Evolutionary conservation across 2,329 filamentous ascomycete species (phyloP).

Genomic region (Clonostachys rhizophaga): DNA sequence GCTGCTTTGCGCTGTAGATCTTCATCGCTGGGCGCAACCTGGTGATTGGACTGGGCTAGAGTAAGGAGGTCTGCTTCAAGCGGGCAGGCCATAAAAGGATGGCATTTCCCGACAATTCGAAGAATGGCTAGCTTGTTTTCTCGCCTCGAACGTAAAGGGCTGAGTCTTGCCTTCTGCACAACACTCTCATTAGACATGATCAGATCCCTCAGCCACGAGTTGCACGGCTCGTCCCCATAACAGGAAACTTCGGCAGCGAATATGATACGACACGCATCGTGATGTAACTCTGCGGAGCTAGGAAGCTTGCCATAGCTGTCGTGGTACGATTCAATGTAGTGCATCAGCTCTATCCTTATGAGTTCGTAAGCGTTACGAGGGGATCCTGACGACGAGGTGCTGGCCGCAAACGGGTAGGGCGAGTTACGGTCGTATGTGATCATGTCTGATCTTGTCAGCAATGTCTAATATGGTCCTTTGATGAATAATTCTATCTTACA

Average conservation of each 20-base stretch:
- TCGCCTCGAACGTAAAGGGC: conserved; percentile 12
- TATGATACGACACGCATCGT: conserved; percentile 17
- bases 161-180: conserved; percentile 9
- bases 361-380: conserved; percentile 22
- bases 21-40: conserved; percentile 2
- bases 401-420: conserved; percentile 12
- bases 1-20: conserved; percentile 12
- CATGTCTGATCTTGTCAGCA: conserved; percentile 4
- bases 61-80: conserved; percentile 11
- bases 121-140: conserved; percentile 11
- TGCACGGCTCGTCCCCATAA: background rate
- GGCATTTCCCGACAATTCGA: conserved; percentile 16
- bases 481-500: conserved; percentile 16
- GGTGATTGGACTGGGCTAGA: conserved; percentile 1
- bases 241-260: conserved; percentile 15
- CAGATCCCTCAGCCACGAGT: conserved; percentile 17
- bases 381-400: conserved; percentile 7
- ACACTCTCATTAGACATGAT: conserved; percentile 8
- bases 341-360: conserved; percentile 25
- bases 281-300: conserved; percentile 8
- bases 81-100: conserved; percentile 16
- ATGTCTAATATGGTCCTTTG: background rate
- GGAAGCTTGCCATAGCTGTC: conserved; percentile 10
- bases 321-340: conserved; percentile 14
- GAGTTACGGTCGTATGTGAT: conserved; percentile 11